Evolutionary conservation across 2,329 filamentous ascomycete genomes (phyloP), one percentile per base, ranked within the genome.

Genomic region (Xenoacremonium recifei): DNA sequence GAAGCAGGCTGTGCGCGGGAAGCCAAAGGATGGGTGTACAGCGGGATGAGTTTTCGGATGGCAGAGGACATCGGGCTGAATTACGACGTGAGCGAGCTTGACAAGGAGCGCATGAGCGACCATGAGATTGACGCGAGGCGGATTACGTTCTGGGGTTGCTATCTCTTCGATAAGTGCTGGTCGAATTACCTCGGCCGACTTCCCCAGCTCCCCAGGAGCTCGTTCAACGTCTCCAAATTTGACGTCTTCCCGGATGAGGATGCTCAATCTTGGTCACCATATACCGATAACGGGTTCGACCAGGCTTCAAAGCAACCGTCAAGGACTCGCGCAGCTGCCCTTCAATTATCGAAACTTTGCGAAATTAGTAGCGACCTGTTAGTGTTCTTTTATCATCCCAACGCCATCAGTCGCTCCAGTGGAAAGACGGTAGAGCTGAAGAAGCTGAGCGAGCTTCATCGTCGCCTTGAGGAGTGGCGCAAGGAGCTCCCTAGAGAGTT

Each of bases 141-240:
- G 39, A 85, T 97, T 31, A 97, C 93, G 0, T 97, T 96, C 60
- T 97, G 93, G 93, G 93, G 93, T 6, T 96, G 91, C 63, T 97
- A 93, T 65, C 69, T 96, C n/a, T 95, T 97, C 63, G 93, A 99
- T 71, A 97, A 96, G 75, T 95, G 89, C 64, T 97, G 92, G 91
- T 96, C 91, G 37, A 97, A 96, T 63, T 97, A 97, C 56, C 79
- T 97, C 19, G 92, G 93, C 35, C 85, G 93, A 32, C 75, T 96
- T 48, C 92, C 93, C 10, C 92, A 96, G 63, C 72, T 97, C 10
- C 85, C 89, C 0, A 84, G 81, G 31, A 82, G 82, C 21, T 87
- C 87, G 6, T 87, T 89, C 55, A 95, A 85, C 23, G 88, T 90
- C 1, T 85, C 89, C 19, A 95, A 92, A 62, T 87, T 89, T 51